Evolutionary conservation across 2,329 filamentous ascomycete genomes (phyloP).

Genomic region (Stagonosporopsis cucurbitacearum): DNA sequence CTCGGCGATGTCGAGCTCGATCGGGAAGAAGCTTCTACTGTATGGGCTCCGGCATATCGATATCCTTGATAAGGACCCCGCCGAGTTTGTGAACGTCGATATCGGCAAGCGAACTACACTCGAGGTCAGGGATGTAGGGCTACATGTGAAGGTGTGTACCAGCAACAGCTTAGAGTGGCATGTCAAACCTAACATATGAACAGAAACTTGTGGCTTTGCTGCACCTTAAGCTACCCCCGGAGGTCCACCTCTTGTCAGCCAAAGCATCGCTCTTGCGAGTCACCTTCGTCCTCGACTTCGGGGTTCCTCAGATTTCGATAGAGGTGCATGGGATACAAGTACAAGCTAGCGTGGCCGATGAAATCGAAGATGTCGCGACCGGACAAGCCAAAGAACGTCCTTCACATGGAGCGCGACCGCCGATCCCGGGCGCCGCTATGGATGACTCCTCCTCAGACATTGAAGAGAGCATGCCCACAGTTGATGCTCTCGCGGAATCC

Average conservation of each 20-base stretch:
- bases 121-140: slow-evolving; percentile 84
- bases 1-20: slow-evolving; percentile 71
- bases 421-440: slow-evolving; percentile 11
- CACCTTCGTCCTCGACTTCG: slow-evolving; percentile 86
- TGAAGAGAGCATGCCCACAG: slow-evolving; percentile 64
- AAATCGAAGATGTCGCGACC: slow-evolving; percentile 12
- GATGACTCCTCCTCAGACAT: slow-evolving; percentile 37
- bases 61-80: slow-evolving; percentile 82
- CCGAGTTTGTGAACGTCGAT: slow-evolving; percentile 86
- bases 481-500: slow-evolving; percentile 76
- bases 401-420: slow-evolving; percentile 18
- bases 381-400: slow-evolving; percentile 9
- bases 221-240: slow-evolving; percentile 68
- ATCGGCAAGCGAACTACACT: slow-evolving; percentile 82
- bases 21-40: slow-evolving; percentile 87
- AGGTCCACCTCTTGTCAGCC: slow-evolving; percentile 74
- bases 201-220: slow-evolving; percentile 81
- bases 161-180: neutral
- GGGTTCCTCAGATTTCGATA: slow-evolving; percentile 80
- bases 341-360: slow-evolving; percentile 50
- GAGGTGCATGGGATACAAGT: slow-evolving; percentile 84
- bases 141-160: slow-evolving; percentile 74
- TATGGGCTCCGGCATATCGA: slow-evolving; percentile 85
- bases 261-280: slow-evolving; percentile 77
- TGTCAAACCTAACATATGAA: neutral